Base-by-base conservation (phyloP, 805 yeast genomes). In the Candida andamanensis region DNA sequence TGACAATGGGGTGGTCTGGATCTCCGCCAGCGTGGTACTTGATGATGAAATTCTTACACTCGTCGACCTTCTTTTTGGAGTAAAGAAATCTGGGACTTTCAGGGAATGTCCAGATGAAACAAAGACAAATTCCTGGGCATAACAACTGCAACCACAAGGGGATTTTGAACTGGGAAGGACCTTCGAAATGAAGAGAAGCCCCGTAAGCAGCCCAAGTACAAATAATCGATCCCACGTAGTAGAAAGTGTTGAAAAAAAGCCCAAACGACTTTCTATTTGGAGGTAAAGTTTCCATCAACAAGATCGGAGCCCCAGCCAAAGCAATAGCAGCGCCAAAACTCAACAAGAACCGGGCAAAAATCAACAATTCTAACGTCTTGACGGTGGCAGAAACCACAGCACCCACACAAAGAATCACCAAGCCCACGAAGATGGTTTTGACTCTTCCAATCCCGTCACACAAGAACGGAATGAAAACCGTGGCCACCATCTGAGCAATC, bases 1-100 rank as follows among this genome's bases (percentile, higher is more conserved):
- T 30, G 38, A 60, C 56, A 32, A 64, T 33, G n/a, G 24, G 21
- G 4, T 48, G 42, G 24, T 46, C 46, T 26, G 44, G 49, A 24
- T 51, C 60, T 31, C 61, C 54, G 37, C 65, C 64, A 36, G 62
- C 65, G 47, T 69, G 67, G 42, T 47, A 48, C 32, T 57, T 57
- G 17, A 49, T 32, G 43, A 74, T 55, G 18, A 71, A 46, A 1
- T 36, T 39, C 35, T 59, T 52, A 8, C 76, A 77, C 35, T 69
- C 53, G 4, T 60, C 68, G 25, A 50, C 41, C 33, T 57, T 52
- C 11, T 65, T 69, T 37, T 60, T 59, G 17, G 59, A 50, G 32
- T 69, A 45, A 26, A 60, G 55, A 44, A 38, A 70, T 44, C 75
- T 54, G 39, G 76, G 75, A 5, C 70, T 63, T 42, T 70, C 75